These are phyloP conservation scores for Myriosclerotinia duriaeana DNA, from an alignment of 2,329 filamentous ascomycete species.

Conservation along the genomic window DNA sequence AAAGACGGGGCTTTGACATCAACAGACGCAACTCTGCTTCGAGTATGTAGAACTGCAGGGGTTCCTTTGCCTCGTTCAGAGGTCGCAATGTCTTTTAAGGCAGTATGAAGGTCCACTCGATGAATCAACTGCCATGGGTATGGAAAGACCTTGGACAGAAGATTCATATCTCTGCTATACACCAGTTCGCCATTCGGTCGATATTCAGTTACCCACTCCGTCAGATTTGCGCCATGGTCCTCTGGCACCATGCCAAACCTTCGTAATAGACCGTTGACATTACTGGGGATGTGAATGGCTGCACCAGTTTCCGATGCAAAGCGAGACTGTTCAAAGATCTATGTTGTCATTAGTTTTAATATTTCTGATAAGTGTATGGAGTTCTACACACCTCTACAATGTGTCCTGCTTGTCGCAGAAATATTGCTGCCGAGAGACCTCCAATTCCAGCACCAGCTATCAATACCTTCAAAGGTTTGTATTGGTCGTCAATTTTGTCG, in stretches of 20 bases:
- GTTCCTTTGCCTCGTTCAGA: slow-evolving; percentile 41
- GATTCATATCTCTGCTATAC: slow-evolving; percentile 1
- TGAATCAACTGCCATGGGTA: slow-evolving; percentile 52
- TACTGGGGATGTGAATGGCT: slow-evolving; percentile 62
- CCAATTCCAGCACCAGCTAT: slow-evolving; percentile 48
- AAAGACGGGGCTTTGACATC: slow-evolving; percentile 46
- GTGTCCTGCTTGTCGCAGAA: slow-evolving; percentile 32
- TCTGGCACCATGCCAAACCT: slow-evolving; percentile 47
- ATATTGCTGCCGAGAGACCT: slow-evolving; percentile 54
- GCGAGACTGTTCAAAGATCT: slow-evolving; percentile 57
- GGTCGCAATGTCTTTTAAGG: slow-evolving; percentile 50
- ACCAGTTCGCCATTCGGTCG: slow-evolving; percentile 15
- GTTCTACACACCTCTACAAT: slow-evolving; percentile 25
- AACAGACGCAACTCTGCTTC: slow-evolving; percentile 47
- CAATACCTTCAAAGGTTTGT: slow-evolving; percentile 25
- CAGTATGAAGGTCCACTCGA: slow-evolving; percentile 53
- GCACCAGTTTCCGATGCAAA: slow-evolving; percentile 58
- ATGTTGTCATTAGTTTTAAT: background rate
- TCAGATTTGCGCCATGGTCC: slow-evolving; percentile 40
- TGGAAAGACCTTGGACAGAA: background rate
- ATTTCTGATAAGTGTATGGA: too few relatives aligned
- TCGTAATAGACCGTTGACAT: slow-evolving; percentile 56
- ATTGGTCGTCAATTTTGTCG: background rate
- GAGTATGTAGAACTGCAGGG: slow-evolving; percentile 44
- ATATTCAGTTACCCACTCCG: slow-evolving; percentile 22